Evolutionary conservation across 2,329 filamentous ascomycete genomes (phyloP), one percentile per base, ranked within the genome.

Genomic region (Trichoderma semiorbis): DNA sequence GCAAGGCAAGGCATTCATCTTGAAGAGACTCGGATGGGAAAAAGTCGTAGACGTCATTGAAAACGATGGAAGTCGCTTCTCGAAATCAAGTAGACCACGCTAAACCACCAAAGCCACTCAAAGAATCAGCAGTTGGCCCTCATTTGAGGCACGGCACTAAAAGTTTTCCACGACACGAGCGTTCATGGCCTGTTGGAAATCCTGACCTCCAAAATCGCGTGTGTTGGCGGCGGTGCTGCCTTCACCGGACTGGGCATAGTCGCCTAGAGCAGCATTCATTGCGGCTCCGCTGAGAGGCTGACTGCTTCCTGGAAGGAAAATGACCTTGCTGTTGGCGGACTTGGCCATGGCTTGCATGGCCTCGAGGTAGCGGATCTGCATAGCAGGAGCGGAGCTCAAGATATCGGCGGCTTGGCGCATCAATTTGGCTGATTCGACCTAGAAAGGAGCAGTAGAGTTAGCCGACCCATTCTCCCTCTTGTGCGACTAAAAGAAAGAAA

Each of bases 341-440:
- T 98, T 98, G 77, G 96, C 96, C 95, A 99, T 99, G 55, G 93
- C 89, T 82, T 98, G 96, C 95, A 98, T 98, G 5, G 96, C 95
- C 84, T 99, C 96, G 76, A 99, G 92, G 82, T 98, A 98, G 75
- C 95, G 88, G 84, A 97, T 97, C 84, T 98, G 95, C 96, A 99
- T 99, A 76, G 96, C 96, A 3, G 96, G 96, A 0, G 95, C 95
- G 18, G 90, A 94, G 74, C 90, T 93, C 64, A 99, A 83, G 76
- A 98, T 98, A 80, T 99, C 95, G 81, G 96, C 96, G 47, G 96
- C 95, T 84, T 96, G 90, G 78, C 92, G 89, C 93, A 93, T 97
- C 79, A 98, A 86, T 84, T 98, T 98, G 83, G 96, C 95, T 68
- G 91, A 91, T 84, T 99, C 96, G 79, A 99, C 96, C 84, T 84